Conservation (phyloP, 108 stramenopile genomes). For the Bacterosira constricta region DNA sequence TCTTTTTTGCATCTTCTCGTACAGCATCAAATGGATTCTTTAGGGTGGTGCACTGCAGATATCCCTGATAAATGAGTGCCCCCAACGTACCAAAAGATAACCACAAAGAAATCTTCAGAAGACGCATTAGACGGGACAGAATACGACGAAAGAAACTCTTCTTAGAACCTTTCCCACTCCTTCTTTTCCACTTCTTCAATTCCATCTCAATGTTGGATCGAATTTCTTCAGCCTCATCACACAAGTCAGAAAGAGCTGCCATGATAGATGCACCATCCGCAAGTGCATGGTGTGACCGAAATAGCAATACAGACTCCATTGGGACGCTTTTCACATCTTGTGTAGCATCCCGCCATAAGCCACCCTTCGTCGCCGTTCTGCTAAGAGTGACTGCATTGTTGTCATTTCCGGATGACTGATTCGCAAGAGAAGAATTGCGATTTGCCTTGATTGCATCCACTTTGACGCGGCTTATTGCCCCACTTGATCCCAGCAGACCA, state of each 20-base stretch:
- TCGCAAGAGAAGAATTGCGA: too few relatives aligned
- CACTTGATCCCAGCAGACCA: conserved; percentile 64
- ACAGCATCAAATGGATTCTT: conserved; percentile 65
- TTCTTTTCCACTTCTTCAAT: conserved; percentile 45
- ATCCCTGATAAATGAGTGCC: conserved; percentile 60
- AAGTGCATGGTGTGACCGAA: conserved; percentile 83
- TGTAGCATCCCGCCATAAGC: conserved; percentile 16
- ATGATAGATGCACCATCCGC: conserved; percentile 83
- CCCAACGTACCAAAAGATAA: conserved; percentile 53
- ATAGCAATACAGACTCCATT: conserved; percentile 72
- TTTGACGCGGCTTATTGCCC: conserved; percentile 51
- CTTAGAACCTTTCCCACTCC: not conserved
- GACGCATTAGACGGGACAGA: conserved; percentile 26
- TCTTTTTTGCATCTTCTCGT: conserved; percentile 27
- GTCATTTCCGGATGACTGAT: not conserved
- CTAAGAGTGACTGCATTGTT: not conserved
- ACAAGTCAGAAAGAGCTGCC: conserved; percentile 70
- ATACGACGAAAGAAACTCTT: conserved; percentile 36
- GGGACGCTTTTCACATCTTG: conserved; percentile 21
- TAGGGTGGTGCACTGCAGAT: conserved; percentile 44
- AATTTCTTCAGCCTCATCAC: conserved; percentile 82
- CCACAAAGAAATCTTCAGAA: conserved; percentile 61
- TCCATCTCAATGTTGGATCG: conserved; percentile 44
- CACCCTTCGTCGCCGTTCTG: conserved; percentile 1
- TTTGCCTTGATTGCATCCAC: conserved; percentile 26